phyloP scores from a whole-genome alignment of 2,329 filamentous ascomycete genomes.

The Xylaria sp. region DNA sequence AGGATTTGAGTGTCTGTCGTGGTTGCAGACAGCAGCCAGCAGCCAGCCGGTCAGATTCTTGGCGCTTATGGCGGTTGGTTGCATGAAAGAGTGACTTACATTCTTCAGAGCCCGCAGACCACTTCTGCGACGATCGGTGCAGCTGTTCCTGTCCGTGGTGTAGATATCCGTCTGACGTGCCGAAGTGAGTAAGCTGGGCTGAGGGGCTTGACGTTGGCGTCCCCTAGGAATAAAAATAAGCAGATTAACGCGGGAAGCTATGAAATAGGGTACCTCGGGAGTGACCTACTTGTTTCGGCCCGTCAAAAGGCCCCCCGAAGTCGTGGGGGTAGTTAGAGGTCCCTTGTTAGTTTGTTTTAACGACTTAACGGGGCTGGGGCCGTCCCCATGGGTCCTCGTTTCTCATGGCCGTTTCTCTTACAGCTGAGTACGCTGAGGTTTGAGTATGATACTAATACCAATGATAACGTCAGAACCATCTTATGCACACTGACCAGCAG shows the following conservation, averaged over 20 bases:
- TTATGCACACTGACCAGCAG: neutral
- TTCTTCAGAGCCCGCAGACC: neutral
- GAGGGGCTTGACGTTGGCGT: conserved; percentile 4
- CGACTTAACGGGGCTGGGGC: neutral
- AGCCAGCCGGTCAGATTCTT: conserved; percentile 3
- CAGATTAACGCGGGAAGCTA: neutral
- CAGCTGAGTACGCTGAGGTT: neutral
- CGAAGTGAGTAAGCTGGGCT: neutral
- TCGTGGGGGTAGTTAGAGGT: neutral
- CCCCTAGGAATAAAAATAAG: neutral
- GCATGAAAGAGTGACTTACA: conserved; percentile 18
- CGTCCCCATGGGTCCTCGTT: neutral
- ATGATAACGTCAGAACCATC: conserved; percentile 4
- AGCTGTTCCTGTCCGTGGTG: neutral
- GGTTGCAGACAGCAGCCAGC: conserved; percentile 6
- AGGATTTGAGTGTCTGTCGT: neutral
- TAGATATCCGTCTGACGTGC: neutral
- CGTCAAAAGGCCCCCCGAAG: neutral
- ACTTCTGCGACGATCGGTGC: neutral
- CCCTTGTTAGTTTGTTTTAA: neutral
- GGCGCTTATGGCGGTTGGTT: conserved; percentile 22
- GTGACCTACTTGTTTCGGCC: neutral
- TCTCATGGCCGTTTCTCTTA: neutral
- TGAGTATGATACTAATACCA: neutral
- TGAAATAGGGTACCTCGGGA: neutral